Conservation (phyloP, 1,284 basidiomycete species). For the Leccinum laetum region DNA sequence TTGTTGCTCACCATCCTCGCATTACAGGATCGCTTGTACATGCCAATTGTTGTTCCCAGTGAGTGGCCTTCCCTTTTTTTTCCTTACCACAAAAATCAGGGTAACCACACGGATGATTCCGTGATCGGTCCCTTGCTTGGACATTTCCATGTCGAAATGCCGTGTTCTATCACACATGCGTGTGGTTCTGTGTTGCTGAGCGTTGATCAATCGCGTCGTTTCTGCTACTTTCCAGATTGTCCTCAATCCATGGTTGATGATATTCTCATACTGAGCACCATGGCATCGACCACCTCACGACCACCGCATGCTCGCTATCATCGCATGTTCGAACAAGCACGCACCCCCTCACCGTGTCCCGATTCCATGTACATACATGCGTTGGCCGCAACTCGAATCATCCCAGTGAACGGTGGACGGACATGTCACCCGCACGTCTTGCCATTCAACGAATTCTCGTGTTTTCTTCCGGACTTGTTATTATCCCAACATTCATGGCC, state of each 20-base stretch:
- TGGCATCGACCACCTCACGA: constrained; percentile 8
- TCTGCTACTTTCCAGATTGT: constrained; percentile 50
- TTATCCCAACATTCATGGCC: constrained; percentile 16
- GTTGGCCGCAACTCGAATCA: neutral
- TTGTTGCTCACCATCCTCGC: neutral
- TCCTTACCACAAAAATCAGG: neutral
- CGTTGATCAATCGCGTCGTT: constrained; percentile 22
- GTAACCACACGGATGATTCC: neutral
- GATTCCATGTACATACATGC: neutral
- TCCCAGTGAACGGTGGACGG: constrained; percentile 6
- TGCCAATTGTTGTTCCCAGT: constrained; percentile 74
- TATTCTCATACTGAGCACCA: constrained; percentile 61
- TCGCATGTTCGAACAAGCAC: neutral
- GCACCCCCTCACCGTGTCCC: neutral
- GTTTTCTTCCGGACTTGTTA: constrained; percentile 12
- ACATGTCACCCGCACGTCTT: constrained; percentile 1
- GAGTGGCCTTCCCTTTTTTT: constrained; percentile 24
- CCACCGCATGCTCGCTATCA: constrained; percentile 10
- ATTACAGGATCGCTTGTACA: constrained; percentile 50
- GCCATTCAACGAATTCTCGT: neutral
- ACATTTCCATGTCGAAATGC: constrained; percentile 1
- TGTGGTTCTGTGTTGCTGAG: neutral
- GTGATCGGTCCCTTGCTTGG: constrained; percentile 2
- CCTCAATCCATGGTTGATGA: constrained; percentile 80
- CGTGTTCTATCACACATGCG: constrained; percentile 3